Evolutionary conservation across 257 asterid species (phyloP).

Genomic region (Voacanga thouarsii): DNA sequence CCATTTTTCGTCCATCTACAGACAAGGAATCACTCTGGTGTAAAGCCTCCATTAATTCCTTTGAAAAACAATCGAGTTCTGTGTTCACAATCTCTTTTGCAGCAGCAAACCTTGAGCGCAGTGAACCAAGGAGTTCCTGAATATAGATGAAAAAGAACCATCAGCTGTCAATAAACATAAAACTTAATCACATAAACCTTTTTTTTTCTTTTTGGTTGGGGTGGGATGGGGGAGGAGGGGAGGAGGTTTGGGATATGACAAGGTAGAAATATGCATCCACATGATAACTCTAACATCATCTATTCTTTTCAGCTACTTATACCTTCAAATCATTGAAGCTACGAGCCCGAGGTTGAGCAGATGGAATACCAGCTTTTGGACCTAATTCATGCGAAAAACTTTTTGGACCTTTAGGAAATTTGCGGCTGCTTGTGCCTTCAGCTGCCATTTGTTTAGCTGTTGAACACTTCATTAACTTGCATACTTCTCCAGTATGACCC

Average conservation of each 20-base stretch:
- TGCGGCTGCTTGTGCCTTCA: conserved; percentile 32
- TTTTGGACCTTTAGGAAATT: conserved; percentile 50
- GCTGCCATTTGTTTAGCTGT: conserved; percentile 40
- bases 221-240: not conserved
- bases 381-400: conserved; percentile 96
- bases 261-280: not conserved
- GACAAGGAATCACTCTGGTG: conserved; percentile 47
- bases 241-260: too few relatives aligned
- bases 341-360: conserved; percentile 69
- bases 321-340: conserved; percentile 85
- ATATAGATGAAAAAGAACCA: not conserved
- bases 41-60: conserved; percentile 56
- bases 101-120: conserved; percentile 79
- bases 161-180: not conserved
- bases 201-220: too few relatives aligned
- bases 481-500: conserved; percentile 41
- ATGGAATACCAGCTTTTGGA: conserved; percentile 69
- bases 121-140: conserved; percentile 79
- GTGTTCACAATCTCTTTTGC: conserved; percentile 79
- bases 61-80: conserved; percentile 70
- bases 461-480: conserved; percentile 39
- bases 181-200: not conserved
- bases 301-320: conserved; percentile 17
- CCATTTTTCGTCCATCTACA: conserved; percentile 51
- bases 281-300: not conserved